Evolutionary conservation across 352 stramenopile genomes (phyloP), one percentile per base, ranked within the genome.

Genomic region (Pythium diclinum): DNA sequence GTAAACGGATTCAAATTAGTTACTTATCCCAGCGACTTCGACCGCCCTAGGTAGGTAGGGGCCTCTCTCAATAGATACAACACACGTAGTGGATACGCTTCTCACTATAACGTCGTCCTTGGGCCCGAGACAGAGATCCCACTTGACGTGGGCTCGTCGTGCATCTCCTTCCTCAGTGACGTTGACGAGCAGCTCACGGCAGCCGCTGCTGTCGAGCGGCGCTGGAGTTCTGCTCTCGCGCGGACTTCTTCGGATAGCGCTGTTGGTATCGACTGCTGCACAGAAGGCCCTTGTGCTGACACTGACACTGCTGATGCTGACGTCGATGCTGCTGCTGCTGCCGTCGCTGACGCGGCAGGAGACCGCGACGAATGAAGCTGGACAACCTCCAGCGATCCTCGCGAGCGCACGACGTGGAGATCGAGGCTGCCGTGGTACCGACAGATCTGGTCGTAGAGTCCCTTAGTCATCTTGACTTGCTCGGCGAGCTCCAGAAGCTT

Each of bases 401-500:
- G 25, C 10, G 56, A 23, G 8, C 68, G 58, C 10, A 68, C 61
- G 13, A 88, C 72, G 34, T 74, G 76, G 17, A 88, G 71, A 49
- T 88, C 76, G 56, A 87, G 54, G 11, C 71, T 75, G 23, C 66
- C 58, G 13, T 68, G 61, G 48, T 83, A 73, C 17, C 52, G 68
- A 61, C 75, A 83, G 58, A 86, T 75, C 30, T 73, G 66, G 8
- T 77, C 68, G 51, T 73, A 81, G 49, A 83, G 65, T 10, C 55
- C 33, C 30, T 53, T 59, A 6, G 71, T 72, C 66, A 88, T 72
- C 30, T 64, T 60, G 40, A 88, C 61, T 34, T 88, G 68, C 40
- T 85, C 71, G 10, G 76, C n/a, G 7, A 88, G 52, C 51, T 88
- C 79, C 19, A 71, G 55, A 16, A 83, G 46, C 54, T 66, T 74